Base-by-base conservation (phyloP, 139 green algal species). In the Pseudopediastrum boryanum region DNA sequence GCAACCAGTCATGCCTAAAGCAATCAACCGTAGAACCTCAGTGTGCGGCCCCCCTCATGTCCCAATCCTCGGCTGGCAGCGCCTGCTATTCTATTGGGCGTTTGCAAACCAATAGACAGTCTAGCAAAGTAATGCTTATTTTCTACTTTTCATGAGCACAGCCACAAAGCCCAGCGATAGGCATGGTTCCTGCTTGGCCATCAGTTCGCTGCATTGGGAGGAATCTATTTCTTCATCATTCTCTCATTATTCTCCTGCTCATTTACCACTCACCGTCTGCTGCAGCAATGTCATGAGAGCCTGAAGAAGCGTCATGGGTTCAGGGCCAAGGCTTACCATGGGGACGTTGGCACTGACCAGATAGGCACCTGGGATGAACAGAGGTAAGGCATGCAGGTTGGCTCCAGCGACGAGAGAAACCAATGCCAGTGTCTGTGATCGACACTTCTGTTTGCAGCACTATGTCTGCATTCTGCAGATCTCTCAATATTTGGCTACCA, bases 211-310 rank as follows among this genome's bases (percentile, higher is more conserved):
- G 2, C 27, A 12, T n/a, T 36, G 43, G 1, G 3, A 13, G 27
- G n/a, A 13, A 69, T 36, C 25, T 69, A 16, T 21, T 16, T 0
- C 13, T 69, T 33, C 61, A 16, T 41, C 2, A 29, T 66, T 33
- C 27, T 69, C 35, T 4, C 41, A 23, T 42, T 73, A 42, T 42
- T 25, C 1, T 56, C 44, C 42, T 75, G 67, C 31, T 62, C 23
- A 23, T 44, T 10, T 27, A 65, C 8, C 8, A 65, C 54, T 27
- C 64, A 38, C 19, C 29, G 31, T 31, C 27, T 48, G 19, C 35
- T 68, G 70, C 70, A 68, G 70, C 70, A 77, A 77, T 66, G 35
- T 38, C 36, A 23, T 2, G n/a, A 74, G 16, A 76, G 63, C 21
- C 38, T 77, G 35, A 29, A 31, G 2, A 48, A 77, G 51, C 29